Percentiles rank a stretch among this genome's conserved stretches.
Conservation (phyloP, 1,284 basidiomycete species). For the Ganoderma boninense region DNA sequence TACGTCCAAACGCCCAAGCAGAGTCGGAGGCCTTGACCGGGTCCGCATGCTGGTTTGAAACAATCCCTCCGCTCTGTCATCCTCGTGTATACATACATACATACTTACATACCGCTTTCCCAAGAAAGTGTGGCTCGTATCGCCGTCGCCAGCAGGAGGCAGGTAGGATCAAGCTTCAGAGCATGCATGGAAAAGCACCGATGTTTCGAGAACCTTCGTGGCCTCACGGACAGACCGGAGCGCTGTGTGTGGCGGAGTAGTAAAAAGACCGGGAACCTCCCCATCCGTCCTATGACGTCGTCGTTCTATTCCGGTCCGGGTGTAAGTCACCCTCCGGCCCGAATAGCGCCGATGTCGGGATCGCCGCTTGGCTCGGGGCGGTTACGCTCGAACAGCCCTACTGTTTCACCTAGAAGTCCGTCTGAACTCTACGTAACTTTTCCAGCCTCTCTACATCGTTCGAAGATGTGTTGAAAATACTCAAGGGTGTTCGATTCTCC, state of each 20-base stretch:
- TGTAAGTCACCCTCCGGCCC: no score
- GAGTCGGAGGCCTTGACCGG: not conserved
- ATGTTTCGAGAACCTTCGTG: not conserved
- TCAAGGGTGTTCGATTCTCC: no score
- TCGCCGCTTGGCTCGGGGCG: no score
- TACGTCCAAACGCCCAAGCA: no score
- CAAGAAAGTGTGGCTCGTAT: not conserved
- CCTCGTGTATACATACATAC: not conserved
- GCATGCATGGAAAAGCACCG: not conserved
- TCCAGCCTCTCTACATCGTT: no score
- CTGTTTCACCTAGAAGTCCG: no score
- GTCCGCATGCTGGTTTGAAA: not conserved
- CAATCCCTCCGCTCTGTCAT: not conserved
- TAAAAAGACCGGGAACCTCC: not conserved
- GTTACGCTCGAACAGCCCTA: no score
- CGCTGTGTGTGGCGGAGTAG: not conserved
- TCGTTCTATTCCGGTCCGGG: not conserved
- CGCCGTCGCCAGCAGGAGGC: not conserved
- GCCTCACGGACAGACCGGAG: not conserved
- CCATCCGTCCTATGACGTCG: not conserved
- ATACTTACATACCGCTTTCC: not conserved
- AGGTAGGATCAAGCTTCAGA: not conserved
- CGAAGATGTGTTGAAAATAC: no score
- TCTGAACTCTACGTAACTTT: no score
- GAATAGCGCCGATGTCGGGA: no score